Evolutionary conservation across 495 filamentous ascomycete species (phyloP).

Genomic region (Aspergillus kassunensis): DNA sequence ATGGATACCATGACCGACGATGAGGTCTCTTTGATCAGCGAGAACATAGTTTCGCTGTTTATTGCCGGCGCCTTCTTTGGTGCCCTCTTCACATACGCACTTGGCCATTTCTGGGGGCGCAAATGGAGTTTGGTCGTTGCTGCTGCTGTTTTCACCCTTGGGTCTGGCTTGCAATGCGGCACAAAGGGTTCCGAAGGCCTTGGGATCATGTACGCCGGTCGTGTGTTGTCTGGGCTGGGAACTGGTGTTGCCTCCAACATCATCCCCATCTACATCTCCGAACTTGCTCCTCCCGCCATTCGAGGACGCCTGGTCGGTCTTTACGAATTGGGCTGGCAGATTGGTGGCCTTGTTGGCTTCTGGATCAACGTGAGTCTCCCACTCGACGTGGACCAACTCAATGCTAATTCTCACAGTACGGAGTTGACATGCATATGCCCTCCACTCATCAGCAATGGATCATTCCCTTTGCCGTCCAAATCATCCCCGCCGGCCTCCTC

Average conservation of each 20-base stretch:
- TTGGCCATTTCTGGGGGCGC: slow-evolving; percentile 55
- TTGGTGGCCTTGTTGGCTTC: slow-evolving; percentile 69
- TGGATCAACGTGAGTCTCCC: slow-evolving; percentile 55
- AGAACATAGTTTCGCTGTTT: slow-evolving; percentile 68
- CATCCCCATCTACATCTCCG: slow-evolving; percentile 75
- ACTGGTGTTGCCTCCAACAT: slow-evolving; percentile 72
- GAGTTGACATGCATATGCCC: slow-evolving; percentile 31
- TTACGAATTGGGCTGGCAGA: slow-evolving; percentile 70
- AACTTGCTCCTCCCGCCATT: slow-evolving; percentile 74
- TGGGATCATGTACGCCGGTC: slow-evolving; percentile 62
- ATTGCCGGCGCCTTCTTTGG: slow-evolving; percentile 68
- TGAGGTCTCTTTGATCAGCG: slow-evolving; percentile 47
- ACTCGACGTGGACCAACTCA: neutral
- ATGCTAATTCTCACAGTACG: slow-evolving; percentile 25
- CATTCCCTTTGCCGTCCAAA: slow-evolving; percentile 53
- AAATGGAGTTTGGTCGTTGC: slow-evolving; percentile 52
- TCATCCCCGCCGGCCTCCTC: slow-evolving; percentile 49
- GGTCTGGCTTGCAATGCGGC: slow-evolving; percentile 60
- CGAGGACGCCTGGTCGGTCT: slow-evolving; percentile 74
- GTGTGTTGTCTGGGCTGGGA: slow-evolving; percentile 67
- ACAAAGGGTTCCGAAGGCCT: slow-evolving; percentile 54
- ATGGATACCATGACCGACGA: slow-evolving; percentile 38
- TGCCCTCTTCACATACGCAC: slow-evolving; percentile 55
- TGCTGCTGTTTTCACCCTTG: slow-evolving; percentile 55
- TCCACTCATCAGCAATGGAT: slow-evolving; percentile 46